A percentile compares a stretch with the other conserved stretches of the same genome.
phyloP scores from a whole-genome alignment of 2,329 filamentous ascomycete species.

The Macrophomina phaseolina region DNA sequence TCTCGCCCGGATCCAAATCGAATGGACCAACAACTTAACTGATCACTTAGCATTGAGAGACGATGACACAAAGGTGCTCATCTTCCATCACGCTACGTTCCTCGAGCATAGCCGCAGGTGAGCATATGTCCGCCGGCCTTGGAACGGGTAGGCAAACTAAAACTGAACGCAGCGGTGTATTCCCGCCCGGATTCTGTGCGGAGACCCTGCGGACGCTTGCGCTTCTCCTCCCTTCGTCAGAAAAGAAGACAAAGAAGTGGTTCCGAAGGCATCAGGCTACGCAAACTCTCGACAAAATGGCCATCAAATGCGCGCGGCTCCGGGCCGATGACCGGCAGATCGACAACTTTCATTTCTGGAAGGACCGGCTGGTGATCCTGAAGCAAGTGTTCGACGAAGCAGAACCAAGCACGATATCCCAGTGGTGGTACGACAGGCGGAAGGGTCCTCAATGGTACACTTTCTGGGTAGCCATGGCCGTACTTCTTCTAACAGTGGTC shows the following conservation, averaged over 20 bases:
- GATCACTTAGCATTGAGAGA: conserved; percentile 50
- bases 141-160: no score
- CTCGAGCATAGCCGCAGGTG: conserved; percentile 37
- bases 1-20: conserved; percentile 47
- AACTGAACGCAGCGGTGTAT: conserved; percentile 32
- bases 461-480: conserved; percentile 52
- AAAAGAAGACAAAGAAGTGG: conserved; percentile 35
- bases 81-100: conserved; percentile 52
- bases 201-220: conserved; percentile 48
- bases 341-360: conserved; percentile 48
- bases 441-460: conserved; percentile 54
- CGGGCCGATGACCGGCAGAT: conserved; percentile 42
- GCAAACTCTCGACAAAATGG: conserved; percentile 36
- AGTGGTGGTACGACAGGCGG: conserved; percentile 53
- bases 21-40: conserved; percentile 48
- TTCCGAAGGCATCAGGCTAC: conserved; percentile 29
- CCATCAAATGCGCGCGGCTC: conserved; percentile 39
- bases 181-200: conserved; percentile 40
- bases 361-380: conserved; percentile 50
- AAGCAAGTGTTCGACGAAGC: conserved; percentile 52
- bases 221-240: conserved; percentile 44
- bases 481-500: conserved; percentile 44
- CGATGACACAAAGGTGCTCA: conserved; percentile 45
- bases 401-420: conserved; percentile 40
- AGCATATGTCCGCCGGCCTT: not conserved